Conservation (phyloP, 768 basidiomycete species). For the Cyclocybe aegerita region DNA sequence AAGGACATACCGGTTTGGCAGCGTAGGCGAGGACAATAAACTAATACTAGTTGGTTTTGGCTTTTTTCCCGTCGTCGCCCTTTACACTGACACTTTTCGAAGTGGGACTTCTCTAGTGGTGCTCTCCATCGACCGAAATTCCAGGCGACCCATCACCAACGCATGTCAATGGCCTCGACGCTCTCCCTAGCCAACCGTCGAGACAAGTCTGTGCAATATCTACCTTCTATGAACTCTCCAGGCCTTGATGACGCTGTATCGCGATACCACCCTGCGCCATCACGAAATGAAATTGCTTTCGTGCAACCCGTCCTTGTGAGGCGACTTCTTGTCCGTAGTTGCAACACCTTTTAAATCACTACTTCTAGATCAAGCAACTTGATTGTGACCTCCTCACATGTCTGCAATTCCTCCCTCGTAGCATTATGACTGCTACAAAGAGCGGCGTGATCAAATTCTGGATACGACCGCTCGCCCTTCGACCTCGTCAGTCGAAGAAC, state of each 20-base stretch:
- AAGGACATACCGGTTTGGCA: constrained; percentile 91
- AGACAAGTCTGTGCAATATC: constrained; percentile 58
- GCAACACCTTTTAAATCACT: background rate
- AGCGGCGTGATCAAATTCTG: constrained; percentile 80
- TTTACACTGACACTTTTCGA: constrained; percentile 11
- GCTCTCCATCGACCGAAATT: constrained; percentile 87
- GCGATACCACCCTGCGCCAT: constrained; percentile 85
- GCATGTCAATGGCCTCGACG: constrained; percentile 76
- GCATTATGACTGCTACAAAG: constrained; percentile 78
- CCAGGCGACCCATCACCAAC: constrained; percentile 66
- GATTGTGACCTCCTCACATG: constrained; percentile 78
- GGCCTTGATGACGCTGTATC: constrained; percentile 38
- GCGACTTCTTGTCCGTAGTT: constrained; percentile 9
- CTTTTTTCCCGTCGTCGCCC: background rate
- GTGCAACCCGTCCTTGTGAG: constrained; percentile 88
- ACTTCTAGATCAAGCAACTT: constrained; percentile 70
- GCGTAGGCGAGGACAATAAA: constrained; percentile 97
- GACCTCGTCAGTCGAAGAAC: constrained; percentile 30
- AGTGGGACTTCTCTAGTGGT: constrained; percentile 97
- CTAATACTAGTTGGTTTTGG: constrained; percentile 67
- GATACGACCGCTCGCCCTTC: constrained; percentile 68
- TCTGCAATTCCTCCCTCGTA: constrained; percentile 76
- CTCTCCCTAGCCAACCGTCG: constrained; percentile 71
- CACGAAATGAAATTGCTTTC: constrained; percentile 84
- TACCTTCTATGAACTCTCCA: constrained; percentile 41